Evolutionary conservation across 192 early-diverging fungal genomes (phyloP).

Genomic region (Gaertneriomyces sp.): DNA sequence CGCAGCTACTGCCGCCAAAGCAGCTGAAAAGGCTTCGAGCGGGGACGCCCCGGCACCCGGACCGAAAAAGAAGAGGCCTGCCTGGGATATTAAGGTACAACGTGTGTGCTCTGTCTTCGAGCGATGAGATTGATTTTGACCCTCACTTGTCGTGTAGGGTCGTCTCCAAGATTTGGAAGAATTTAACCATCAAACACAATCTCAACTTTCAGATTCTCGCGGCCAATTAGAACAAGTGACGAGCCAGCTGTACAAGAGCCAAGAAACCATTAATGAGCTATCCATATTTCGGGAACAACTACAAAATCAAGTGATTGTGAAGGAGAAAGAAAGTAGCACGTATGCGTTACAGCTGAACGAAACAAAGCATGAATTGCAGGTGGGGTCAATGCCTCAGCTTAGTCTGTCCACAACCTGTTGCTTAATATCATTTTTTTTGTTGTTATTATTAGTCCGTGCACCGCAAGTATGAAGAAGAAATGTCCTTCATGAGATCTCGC

Average conservation of each 20-base stretch:
- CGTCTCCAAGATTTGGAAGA: constrained; percentile 80
- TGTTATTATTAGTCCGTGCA: constrained; percentile 27
- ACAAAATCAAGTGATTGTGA: constrained; percentile 53
- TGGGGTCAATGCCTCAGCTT: constrained; percentile 7
- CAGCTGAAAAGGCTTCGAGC: constrained; percentile 10
- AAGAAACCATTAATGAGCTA: constrained; percentile 40
- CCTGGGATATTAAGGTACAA: constrained; percentile 64
- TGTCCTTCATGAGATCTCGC: constrained; percentile 15
- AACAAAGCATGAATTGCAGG: constrained; percentile 31
- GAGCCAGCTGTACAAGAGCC: constrained; percentile 35
- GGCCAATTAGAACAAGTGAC: constrained; percentile 27
- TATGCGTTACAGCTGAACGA: constrained; percentile 37
- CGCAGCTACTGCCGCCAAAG: not conserved
- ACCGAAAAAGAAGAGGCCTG: constrained; percentile 62
- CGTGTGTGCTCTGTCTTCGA: not conserved
- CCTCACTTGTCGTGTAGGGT: constrained; percentile 46
- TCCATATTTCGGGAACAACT: constrained; percentile 48
- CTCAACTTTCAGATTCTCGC: constrained; percentile 31
- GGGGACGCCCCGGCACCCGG: constrained; percentile 10
- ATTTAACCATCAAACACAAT: constrained; percentile 40
- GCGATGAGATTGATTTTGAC: not conserved
- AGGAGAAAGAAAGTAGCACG: constrained; percentile 60
- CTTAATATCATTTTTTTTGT: constrained; percentile 1
- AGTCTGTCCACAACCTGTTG: constrained; percentile 23
- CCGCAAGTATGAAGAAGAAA: constrained; percentile 46